Conservation (phyloP, 208 protist species). For the Trypanosoma platydactyli region DNA sequence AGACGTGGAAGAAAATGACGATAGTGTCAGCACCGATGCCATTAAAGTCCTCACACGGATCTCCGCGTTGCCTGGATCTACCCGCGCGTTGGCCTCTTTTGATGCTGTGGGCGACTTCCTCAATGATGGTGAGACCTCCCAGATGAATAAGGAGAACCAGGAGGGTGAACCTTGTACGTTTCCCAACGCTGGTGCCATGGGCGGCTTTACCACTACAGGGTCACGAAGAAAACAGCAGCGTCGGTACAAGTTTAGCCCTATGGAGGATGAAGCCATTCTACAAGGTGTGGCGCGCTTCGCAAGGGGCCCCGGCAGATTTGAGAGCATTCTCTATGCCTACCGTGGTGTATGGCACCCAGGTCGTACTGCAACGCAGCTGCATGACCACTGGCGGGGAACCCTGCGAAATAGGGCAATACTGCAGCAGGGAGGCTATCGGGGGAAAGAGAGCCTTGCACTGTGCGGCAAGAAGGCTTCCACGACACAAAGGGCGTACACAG, state of each 20-base stretch:
- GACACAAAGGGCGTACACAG: not conserved
- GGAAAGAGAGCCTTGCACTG: constrained; percentile 23
- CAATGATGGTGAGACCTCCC: not conserved
- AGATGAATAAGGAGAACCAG: not conserved
- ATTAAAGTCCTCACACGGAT: constrained; percentile 46
- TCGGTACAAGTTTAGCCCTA: constrained; percentile 56
- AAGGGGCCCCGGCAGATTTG: constrained; percentile 45
- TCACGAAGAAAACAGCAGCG: constrained; percentile 6
- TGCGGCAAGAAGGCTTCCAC: not conserved
- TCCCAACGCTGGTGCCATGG: not conserved
- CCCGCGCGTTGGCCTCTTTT: constrained; percentile 30
- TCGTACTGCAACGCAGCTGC: constrained; percentile 64
- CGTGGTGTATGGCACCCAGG: constrained; percentile 52
- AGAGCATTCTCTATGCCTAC: constrained; percentile 67
- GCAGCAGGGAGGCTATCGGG: constrained; percentile 26
- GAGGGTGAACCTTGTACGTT: not conserved
- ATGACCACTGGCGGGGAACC: constrained; percentile 84
- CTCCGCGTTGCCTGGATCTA: constrained; percentile 35
- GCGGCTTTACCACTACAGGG: not conserved
- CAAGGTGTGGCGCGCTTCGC: constrained; percentile 69
- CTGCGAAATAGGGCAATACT: constrained; percentile 45
- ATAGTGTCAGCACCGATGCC: constrained; percentile 31
- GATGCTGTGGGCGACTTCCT: constrained; percentile 27
- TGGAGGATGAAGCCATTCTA: constrained; percentile 79
- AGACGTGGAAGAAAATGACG: not conserved